phyloP scores from a whole-genome alignment of 1,139 yeast species.

The Hanseniaspora uvarum region DNA sequence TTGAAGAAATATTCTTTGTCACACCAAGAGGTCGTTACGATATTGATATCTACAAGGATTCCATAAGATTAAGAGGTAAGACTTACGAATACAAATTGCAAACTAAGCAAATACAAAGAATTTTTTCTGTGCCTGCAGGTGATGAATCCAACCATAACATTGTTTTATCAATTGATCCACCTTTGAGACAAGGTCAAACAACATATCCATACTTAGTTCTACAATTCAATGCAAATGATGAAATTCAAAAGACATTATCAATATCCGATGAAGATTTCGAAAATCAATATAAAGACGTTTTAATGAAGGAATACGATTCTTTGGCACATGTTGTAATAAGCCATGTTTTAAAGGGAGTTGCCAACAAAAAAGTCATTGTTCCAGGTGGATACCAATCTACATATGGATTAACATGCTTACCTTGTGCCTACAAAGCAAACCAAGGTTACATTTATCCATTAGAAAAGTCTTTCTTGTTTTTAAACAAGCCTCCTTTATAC shows the following conservation, averaged over 20 bases:
- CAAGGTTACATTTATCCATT: constrained; percentile 89
- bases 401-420: constrained; percentile 68
- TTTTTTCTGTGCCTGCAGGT: constrained; percentile 85
- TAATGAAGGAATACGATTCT: constrained; percentile 67
- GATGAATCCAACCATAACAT: constrained; percentile 86
- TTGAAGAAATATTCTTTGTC: constrained; percentile 79
- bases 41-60: constrained; percentile 81
- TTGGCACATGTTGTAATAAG: constrained; percentile 81
- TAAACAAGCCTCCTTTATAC: constrained; percentile 88
- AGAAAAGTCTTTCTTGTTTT: constrained; percentile 81
- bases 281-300: constrained; percentile 62
- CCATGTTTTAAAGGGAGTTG: constrained; percentile 80
- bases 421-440: constrained; percentile 87
- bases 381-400: constrained; percentile 79
- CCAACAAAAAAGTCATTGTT: constrained; percentile 72
- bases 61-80: constrained; percentile 89
- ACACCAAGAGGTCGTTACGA: constrained; percentile 99
- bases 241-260: constrained; percentile 80
- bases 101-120: constrained; percentile 79
- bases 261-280: constrained; percentile 74
- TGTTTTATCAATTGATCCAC: constrained; percentile 88
- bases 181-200: constrained; percentile 89
- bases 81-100: constrained; percentile 95
- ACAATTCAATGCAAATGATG: constrained; percentile 84
- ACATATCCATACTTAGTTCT: constrained; percentile 84